Base-by-base conservation (phyloP, 2,329 filamentous ascomycete species). In the Dactylellina parvicollis region DNA sequence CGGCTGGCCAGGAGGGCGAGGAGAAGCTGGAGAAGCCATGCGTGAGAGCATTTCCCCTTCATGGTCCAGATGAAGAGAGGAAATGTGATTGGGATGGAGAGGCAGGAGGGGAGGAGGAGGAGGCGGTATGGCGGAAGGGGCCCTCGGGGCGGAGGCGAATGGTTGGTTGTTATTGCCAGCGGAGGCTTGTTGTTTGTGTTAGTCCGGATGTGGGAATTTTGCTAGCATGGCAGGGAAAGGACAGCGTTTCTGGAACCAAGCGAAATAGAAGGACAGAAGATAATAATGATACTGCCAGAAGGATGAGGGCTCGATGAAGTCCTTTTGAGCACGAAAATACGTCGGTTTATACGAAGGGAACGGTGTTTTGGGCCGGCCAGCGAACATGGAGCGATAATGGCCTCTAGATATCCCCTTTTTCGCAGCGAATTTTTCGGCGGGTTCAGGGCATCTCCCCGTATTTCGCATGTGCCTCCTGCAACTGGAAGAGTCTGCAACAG, bases 401-500 rank as follows among this genome's bases (percentile, higher is more conserved):
- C 24, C 22, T 18, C 42, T 8, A 22, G 38, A 57, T 26, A 46
- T 61, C 55, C 56, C 64, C 55, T 69, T 60, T 60, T 47, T 24
- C 22, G 32, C 30, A 20, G 18, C 20, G 12, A 34, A 56, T 30
- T 66, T 46, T 56, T 59, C 52, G 28, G 49, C 55, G 64, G 61
- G 40, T 36, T 38, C 61, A 66, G 61, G 52, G 61, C 50, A 66
- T 56, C 54, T 56, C 52, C 52, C 52, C 52, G 36, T 70, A 42
- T 70, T 71, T 71, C 66, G 66, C 66, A 61, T 71, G 66, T 62
- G 66, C 66, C 62, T 62, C 44, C 66, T 71, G 20, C 30, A 71
- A 32, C 42, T 22, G 49, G 57, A 49, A 49, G 34, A 49, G 52
- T 57, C 32, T 67, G 60, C 60, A 50, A 24, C 24, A n/a, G n/a